A percentile compares a stretch with the other conserved stretches of the same genome.
Conservation (phyloP, 2,329 filamentous ascomycete species). For the Colletotrichum neosansevieriae region DNA sequence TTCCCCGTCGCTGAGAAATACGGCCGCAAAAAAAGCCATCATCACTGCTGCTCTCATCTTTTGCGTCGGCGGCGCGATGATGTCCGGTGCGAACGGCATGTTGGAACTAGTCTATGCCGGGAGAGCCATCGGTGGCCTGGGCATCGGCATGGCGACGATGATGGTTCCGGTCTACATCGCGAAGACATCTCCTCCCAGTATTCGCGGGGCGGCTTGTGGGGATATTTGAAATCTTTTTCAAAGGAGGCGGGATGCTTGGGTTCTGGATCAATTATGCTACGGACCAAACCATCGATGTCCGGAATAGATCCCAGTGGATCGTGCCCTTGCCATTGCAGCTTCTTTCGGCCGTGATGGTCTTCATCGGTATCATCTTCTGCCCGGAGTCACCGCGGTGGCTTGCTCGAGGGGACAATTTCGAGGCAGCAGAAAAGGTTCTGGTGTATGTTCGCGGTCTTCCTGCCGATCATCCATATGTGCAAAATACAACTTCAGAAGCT, state of each 20-base stretch:
- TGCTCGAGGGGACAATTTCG: conserved; percentile 48
- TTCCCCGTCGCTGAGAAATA: conserved; percentile 67
- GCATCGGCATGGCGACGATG: conserved; percentile 62
- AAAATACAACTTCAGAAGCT: conserved; percentile 60
- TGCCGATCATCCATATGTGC: conserved; percentile 52
- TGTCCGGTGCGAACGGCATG: conserved; percentile 47
- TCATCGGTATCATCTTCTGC: conserved; percentile 49
- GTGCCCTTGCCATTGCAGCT: conserved; percentile 58
- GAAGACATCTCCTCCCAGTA: conserved; percentile 65
- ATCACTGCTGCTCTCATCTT: conserved; percentile 64
- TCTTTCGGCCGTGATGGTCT: conserved; percentile 52
- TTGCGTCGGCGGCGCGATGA: conserved; percentile 61
- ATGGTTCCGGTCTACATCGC: conserved; percentile 70
- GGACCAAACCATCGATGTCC: conserved; percentile 42
- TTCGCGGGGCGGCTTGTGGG: conserved; percentile 65
- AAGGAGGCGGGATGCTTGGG: too few relatives aligned
- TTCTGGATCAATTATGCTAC: conserved; percentile 48
- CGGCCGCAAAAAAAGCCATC: conserved; percentile 64
- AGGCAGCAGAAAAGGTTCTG: conserved; percentile 53
- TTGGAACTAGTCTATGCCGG: conserved; percentile 69
- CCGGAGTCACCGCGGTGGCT: conserved; percentile 54
- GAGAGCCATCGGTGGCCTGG: conserved; percentile 64
- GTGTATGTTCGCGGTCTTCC: conserved; percentile 55
- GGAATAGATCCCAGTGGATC: conserved; percentile 51
- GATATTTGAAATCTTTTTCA: conserved; percentile 59